These are phyloP conservation scores for Trametes sp. DNA, from an alignment of 1,284 basidiomycete genomes.

Conservation along the genomic window DNA sequence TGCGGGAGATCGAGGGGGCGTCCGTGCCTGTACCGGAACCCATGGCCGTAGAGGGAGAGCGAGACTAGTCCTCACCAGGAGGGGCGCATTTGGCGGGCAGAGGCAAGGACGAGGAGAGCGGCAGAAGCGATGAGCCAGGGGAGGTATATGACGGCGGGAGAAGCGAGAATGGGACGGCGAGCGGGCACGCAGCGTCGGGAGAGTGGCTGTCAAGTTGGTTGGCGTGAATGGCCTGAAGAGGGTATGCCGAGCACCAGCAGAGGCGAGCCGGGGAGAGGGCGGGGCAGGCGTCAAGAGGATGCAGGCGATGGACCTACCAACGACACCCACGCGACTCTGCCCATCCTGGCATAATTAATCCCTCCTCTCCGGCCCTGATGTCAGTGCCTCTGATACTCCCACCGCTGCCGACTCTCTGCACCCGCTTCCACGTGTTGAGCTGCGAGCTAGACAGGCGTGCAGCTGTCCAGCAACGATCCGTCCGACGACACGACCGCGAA, in stretches of 20 bases:
- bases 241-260: slow-evolving; percentile 8
- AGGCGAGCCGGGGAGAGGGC: slow-evolving; percentile 9
- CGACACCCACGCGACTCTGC: slow-evolving; percentile 16
- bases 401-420: background rate
- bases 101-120: slow-evolving; percentile 1
- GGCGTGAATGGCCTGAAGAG: background rate
- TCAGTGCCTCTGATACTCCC: slow-evolving; percentile 7
- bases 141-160: slow-evolving; percentile 4
- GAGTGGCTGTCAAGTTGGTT: background rate
- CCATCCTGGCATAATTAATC: slow-evolving; percentile 22
- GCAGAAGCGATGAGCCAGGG: background rate
- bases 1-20: background rate
- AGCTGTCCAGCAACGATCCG: background rate
- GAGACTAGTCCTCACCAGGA: slow-evolving; percentile 32
- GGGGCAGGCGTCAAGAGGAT: background rate
- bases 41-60: slow-evolving; percentile 21
- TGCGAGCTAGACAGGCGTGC: background rate
- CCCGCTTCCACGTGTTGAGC: background rate
- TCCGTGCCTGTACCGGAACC: slow-evolving; percentile 9
- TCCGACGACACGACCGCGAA: background rate
- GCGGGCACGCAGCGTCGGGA: background rate
- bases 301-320: slow-evolving; percentile 15
- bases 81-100: slow-evolving; percentile 26
- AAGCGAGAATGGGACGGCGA: background rate
- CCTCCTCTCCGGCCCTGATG: slow-evolving; percentile 2